Evolutionary conservation across 805 yeast species (phyloP), one percentile per base, ranked within the genome.

Genomic region (Starmera amethionina): DNA sequence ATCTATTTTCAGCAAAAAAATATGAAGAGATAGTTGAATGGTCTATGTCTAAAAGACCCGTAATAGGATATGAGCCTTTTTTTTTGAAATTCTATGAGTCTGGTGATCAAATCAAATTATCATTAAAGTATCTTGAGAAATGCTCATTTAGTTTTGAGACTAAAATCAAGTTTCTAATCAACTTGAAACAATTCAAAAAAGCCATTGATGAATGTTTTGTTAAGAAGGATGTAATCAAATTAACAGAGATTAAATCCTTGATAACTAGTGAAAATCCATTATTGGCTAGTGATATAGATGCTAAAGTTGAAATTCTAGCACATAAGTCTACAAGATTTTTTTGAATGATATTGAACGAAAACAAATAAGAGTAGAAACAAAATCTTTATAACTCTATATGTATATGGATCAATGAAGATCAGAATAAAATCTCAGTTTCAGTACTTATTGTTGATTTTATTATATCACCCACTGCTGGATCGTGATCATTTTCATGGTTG

Each of bases 61-160:
- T 85, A 0, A 82, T 87, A 34, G 88, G 90, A 0, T 80, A 79
- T 43, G 70, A 68, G 44, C 78, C 82, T 1, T 78, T 87, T 46
- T 38, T 54, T 19, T 42, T 41, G 5, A 48, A 50, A 5, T 38
- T 51, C 6, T 36, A 51, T 12, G 39, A 39, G 12, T 41, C 35
- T 12, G 38, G 36, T 8, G 55, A 54, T 37, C 27, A 22, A 8
- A 30, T 35, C 4, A 32, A 37, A 28, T 38, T 54, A 10, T 54
- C 56, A 1, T 15, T 45, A 34, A 49, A 46, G 34, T 22, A 51
- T 8, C 14, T 52, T 2, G 30, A 36, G 8, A 47, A 42, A 19
- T 27, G 32, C 15, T 46, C 47, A 19, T 13, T 52, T 5, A 14
- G 42, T 4, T 46, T 46, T 37, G 53, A 50, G 7, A 12, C 32